Evolutionary conservation across 2,329 filamentous ascomycete species (phyloP).

Genomic region (Colletotrichum gloeosporioides): DNA sequence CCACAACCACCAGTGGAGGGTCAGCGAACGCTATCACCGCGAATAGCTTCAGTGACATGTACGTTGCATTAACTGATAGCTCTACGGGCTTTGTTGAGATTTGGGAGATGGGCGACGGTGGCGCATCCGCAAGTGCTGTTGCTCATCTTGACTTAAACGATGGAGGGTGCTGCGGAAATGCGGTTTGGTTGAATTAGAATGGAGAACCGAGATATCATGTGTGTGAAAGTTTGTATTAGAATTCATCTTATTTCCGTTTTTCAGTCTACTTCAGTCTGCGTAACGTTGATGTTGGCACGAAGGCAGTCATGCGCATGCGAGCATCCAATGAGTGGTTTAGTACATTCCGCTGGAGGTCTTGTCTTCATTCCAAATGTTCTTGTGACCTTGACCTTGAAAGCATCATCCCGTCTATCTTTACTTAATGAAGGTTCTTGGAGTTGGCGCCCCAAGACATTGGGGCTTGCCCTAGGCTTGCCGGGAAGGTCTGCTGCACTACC

Average conservation of each 20-base stretch:
- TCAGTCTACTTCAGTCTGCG: background rate
- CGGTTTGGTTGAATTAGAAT: background rate
- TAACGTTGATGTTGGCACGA: background rate
- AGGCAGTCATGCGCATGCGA: background rate
- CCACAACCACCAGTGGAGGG: constrained; percentile 36
- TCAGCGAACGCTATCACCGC: constrained; percentile 37
- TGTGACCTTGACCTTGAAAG: background rate
- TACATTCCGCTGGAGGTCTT: background rate
- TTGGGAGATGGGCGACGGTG: constrained; percentile 31
- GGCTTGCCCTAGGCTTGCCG: background rate
- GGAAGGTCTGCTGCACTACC: background rate
- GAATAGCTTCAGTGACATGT: constrained; percentile 32
- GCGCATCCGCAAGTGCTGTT: background rate
- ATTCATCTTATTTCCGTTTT: background rate
- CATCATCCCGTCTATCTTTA: background rate
- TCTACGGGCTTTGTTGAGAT: constrained; percentile 37
- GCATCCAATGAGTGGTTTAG: background rate
- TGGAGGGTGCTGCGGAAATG: background rate
- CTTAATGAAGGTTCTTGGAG: background rate
- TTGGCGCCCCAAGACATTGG: fast-evolving
- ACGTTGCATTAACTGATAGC: constrained; percentile 37
- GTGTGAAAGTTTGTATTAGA: background rate
- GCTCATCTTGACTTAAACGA: background rate
- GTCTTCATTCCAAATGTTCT: background rate
- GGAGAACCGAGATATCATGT: background rate